Evolutionary conservation across 2,329 filamentous ascomycete species (phyloP).

Genomic region (Moelleriella libera): DNA sequence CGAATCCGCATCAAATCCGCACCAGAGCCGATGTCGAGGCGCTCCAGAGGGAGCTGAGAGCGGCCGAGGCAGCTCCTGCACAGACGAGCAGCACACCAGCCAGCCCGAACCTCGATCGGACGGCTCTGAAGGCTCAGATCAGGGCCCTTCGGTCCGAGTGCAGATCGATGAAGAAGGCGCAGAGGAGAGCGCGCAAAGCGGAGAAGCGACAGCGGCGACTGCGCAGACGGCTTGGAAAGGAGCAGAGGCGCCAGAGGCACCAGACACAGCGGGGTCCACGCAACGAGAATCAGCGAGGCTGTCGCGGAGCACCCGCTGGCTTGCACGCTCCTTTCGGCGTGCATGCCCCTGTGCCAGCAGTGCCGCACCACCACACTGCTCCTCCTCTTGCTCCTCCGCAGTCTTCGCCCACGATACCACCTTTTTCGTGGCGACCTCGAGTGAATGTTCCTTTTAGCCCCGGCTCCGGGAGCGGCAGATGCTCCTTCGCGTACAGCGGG

Average conservation of each 20-base stretch:
- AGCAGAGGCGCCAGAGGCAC: conserved; percentile 15
- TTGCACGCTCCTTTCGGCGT: no score
- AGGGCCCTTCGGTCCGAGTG: conserved; percentile 29
- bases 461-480: no score
- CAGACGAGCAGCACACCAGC: conserved; percentile 13
- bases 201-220: conserved; percentile 15
- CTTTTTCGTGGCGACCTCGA: no score
- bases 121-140: conserved; percentile 26
- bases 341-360: no score
- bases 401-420: no score
- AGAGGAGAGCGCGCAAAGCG: conserved; percentile 15
- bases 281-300: conserved; percentile 14
- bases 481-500: no score
- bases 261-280: conserved; percentile 13
- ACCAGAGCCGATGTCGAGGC: conserved; percentile 28
- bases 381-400: no score
- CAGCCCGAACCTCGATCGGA: conserved; percentile 10
- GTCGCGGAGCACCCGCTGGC: conserved; percentile 1
- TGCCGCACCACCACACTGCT: no score
- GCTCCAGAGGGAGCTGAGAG: conserved; percentile 28
- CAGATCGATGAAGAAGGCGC: conserved; percentile 18
- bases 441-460: no score
- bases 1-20: conserved; percentile 32
- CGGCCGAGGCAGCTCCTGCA: background rate
- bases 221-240: conserved; percentile 16